Percentiles rank a stretch among this genome's conserved stretches.
phyloP scores from a whole-genome alignment of 306 rosid genomes.

The Lupinus albus region DNA sequence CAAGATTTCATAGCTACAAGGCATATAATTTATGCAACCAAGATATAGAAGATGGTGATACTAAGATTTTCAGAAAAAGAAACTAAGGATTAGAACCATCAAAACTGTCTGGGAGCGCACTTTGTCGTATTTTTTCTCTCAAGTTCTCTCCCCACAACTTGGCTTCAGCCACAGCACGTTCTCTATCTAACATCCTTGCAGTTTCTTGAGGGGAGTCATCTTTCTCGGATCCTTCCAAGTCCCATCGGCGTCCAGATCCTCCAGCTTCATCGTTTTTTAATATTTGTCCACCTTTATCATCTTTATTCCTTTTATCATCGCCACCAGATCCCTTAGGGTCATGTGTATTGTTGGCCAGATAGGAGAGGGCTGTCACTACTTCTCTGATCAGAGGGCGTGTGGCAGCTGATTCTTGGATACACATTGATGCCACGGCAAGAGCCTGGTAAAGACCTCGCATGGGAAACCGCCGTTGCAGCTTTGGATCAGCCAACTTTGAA shows the following conservation, averaged over 20 bases:
- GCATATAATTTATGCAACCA: slow-evolving; percentile 34
- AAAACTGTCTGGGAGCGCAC: slow-evolving; percentile 66
- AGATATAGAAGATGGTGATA: slow-evolving; percentile 1
- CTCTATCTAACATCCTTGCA: slow-evolving; percentile 73
- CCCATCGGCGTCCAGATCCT: slow-evolving; percentile 78
- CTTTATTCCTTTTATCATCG: slow-evolving; percentile 69
- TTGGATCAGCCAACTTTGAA: slow-evolving; percentile 81
- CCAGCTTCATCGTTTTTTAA: slow-evolving; percentile 75
- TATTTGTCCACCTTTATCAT: slow-evolving; percentile 65
- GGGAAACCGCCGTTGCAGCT: slow-evolving; percentile 79
- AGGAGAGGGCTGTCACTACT: slow-evolving; percentile 89
- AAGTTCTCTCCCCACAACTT: slow-evolving; percentile 95
- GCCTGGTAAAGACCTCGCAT: slow-evolving; percentile 92
- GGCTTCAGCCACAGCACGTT: slow-evolving; percentile 92
- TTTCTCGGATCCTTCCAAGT: slow-evolving; percentile 81
- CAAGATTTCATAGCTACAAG: slow-evolving; percentile 28
- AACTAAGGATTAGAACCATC: slow-evolving; percentile 59
- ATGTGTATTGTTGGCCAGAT: slow-evolving; percentile 77
- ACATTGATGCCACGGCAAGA: slow-evolving; percentile 93
- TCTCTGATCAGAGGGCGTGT: slow-evolving; percentile 90
- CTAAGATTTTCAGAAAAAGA: slow-evolving; percentile 20
- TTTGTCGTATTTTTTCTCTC: slow-evolving; percentile 79
- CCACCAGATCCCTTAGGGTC: slow-evolving; percentile 70
- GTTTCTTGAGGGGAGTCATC: slow-evolving; percentile 85
- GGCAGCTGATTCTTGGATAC: slow-evolving; percentile 91